Evolutionary conservation across 2,329 filamentous ascomycete genomes (phyloP), one percentile per base, ranked within the genome.

Genomic region (Cryphonectria carpinicola): DNA sequence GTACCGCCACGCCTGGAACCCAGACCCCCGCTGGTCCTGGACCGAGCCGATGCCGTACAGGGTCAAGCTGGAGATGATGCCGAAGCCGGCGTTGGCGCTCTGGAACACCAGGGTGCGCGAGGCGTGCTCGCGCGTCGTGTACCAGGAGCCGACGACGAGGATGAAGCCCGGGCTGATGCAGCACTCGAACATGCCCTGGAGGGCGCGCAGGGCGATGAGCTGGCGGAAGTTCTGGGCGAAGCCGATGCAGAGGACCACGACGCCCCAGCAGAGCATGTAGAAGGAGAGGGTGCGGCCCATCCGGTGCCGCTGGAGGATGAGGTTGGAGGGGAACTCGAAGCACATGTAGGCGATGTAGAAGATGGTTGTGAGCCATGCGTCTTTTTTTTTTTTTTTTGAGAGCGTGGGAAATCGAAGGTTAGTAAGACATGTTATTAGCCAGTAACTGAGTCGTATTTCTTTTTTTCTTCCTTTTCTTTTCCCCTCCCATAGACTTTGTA

Each of bases 151-250:
- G 11, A 81, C 76, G 28, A 82, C 76, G 35, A 81, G 76, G 62
- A 82, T 79, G 69, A 82, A 82, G 0, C 80, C 80, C 2, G 80
- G 80, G 0, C 78, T 80, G 35, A 82, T 81, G 71, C 77, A 81
- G 70, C 80, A 80, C 73, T 80, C 80, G 35, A 81, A 82, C 6
- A 80, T 7, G 1, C 81, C 80, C 71, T 82, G 80, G 0, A 82
- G 75, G 2, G 78, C 80, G 3, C 80, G 78, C 3, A 82, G 70
- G 1, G 77, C 74, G 49, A 81, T 74, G 32, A 82, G 76, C 3
- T 82, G 80, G 1, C 77, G 77, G 58, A 81, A 82, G 75, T 81
- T 81, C 66, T 81, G 68, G 7, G 79, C 75, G 67, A 81, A 81
- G 1, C 79, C 80, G 39, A 82, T 76, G 71, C 76, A 79, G n/a